Evolutionary conservation across 805 yeast genomes (phyloP), one percentile per base, ranked within the genome.

Genomic region (Kuraishia floccosa): DNA sequence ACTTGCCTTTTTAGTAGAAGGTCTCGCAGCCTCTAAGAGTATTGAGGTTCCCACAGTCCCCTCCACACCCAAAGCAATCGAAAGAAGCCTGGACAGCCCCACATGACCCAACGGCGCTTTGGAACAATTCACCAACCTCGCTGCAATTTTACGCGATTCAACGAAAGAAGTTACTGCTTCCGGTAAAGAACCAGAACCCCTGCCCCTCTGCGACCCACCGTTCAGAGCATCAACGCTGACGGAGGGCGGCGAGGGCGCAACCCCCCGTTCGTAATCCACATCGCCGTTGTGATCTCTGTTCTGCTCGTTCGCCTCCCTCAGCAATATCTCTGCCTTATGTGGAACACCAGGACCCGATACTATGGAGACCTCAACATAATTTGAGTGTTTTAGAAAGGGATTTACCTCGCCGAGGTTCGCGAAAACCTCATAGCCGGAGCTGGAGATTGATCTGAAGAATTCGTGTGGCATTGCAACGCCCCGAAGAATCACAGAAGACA

Each of bases 261-360:
- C n/a, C n/a, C n/a, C n/a, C n/a, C n/a, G n/a, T n/a, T n/a, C n/a
- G n/a, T n/a, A n/a, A n/a, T n/a, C n/a, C n/a, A n/a, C n/a, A n/a
- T n/a, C n/a, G n/a, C n/a, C n/a, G n/a, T n/a, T n/a, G n/a, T n/a
- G n/a, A n/a, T n/a, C n/a, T n/a, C n/a, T n/a, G n/a, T n/a, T n/a
- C n/a, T n/a, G n/a, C n/a, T n/a, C n/a, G n/a, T n/a, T n/a, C n/a
- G n/a, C n/a, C n/a, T n/a, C n/a, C n/a, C n/a, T n/a, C n/a, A n/a
- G n/a, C n/a, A n/a, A n/a, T n/a, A n/a, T n/a, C n/a, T n/a, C n/a
- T n/a, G n/a, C n/a, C n/a, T n/a, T n/a, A n/a, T n/a, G n/a, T n/a
- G n/a, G n/a, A n/a, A n/a, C n/a, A n/a, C n/a, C n/a, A 0, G 80
- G 79, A 0, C 81, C 78, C 2, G 63, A 57, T 1, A 73, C 46